Base-by-base conservation (phyloP, 2,329 filamentous ascomycete species). In the Fusarium graminum region DNA sequence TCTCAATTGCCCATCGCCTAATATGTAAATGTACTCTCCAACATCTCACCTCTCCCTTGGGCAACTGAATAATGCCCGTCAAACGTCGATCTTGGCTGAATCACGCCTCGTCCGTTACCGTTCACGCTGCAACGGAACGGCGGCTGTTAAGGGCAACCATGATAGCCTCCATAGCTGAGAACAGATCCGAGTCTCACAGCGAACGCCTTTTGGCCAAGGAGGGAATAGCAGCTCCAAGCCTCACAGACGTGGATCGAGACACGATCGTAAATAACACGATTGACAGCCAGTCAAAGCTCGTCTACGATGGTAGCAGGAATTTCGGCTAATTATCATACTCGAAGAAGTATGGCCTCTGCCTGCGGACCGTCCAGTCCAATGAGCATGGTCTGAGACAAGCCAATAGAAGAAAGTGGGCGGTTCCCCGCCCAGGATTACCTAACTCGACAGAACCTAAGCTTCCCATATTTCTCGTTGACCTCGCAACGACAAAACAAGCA, bases 401-500 rank as follows among this genome's bases (percentile, higher is more conserved):
- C 65, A 67, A 64, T 52, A 47, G 44, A 59, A 61, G 53, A 59
- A 36, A 49, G 59, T 62, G 59, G 59, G 46, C 32, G 28, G 10
- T 11, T 7, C 39, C 42, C 57, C 38, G 52, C 59, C 34, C 8
- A 45, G 34, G 54, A 49, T 61, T 63, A 74, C 66, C 69, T 73
- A 75, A 55, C 59, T 39, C 34, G 39, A 39, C 47, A 53, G 66
- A 67, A 68, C 29, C 59, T 38, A 42, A 32, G 40, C 44, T 65
- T 75, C 73, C 74, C 32, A 57, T 7, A 19, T 63, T 74, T 74
- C 76, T 55, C 55, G 78, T 80, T 80, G 78, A 77, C 78, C 78
- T 79, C 78, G 78, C 78, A 80, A 80, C 77, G 78, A 73, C 70
- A 77, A 78, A 76, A 77, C 74, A 79, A 79, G 71, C 72, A 79